Evolutionary conservation across 129 eudicot species (phyloP).

Genomic region (Gnaphalium uliginosum): DNA sequence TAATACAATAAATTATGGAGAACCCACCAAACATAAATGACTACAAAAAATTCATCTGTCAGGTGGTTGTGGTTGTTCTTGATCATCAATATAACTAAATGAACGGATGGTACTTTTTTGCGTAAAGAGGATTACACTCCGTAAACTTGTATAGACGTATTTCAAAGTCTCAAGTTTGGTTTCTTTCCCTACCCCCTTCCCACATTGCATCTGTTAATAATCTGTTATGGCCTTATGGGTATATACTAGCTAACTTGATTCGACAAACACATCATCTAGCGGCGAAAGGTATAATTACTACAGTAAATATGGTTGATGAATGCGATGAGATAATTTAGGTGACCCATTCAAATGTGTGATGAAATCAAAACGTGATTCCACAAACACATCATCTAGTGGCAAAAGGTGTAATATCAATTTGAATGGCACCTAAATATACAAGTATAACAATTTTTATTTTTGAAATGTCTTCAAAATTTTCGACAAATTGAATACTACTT

Average conservation of each 20-base stretch:
- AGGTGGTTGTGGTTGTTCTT: background rate
- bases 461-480: no score
- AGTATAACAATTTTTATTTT: no score
- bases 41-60: background rate
- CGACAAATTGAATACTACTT: no score
- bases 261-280: background rate
- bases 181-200: background rate
- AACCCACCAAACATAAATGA: background rate
- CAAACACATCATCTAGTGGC: no score
- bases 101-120: background rate
- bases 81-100: background rate
- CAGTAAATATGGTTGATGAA: no score
- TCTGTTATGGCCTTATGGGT: background rate
- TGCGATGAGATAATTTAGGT: no score
- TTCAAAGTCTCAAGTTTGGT: conserved; percentile 3
- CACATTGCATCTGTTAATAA: no score
- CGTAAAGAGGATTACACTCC: background rate
- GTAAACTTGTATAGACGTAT: background rate
- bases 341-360: no score
- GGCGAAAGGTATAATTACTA: no score
- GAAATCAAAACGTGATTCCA: no score
- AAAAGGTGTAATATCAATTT: no score
- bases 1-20: background rate
- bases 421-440: no score
- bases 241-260: background rate